Percentiles rank a stretch among this genome's conserved stretches.
Conservation (phyloP, 768 basidiomycete species). For the Suillus hirtellus region DNA sequence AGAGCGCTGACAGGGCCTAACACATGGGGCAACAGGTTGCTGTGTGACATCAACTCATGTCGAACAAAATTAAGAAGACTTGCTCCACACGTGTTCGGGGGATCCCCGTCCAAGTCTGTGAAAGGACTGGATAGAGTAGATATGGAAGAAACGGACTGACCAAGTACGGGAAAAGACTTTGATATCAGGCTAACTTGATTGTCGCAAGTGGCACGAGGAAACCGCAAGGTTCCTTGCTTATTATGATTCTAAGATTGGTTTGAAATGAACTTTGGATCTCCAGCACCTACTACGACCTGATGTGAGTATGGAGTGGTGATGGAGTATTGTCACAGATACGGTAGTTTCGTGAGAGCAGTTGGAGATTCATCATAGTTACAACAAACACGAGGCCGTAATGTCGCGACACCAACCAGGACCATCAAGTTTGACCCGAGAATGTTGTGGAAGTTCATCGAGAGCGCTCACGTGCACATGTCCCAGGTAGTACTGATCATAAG, state of each 20-base stretch:
- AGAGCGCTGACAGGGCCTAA: constrained; percentile 14
- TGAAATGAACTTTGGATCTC: neutral
- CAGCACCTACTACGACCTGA: neutral
- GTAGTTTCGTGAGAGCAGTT: constrained; percentile 2
- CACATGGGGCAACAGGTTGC: constrained; percentile 20
- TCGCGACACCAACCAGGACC: neutral
- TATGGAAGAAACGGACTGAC: neutral
- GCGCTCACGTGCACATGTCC: neutral
- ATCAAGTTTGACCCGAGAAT: neutral
- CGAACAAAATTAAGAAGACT: constrained; percentile 16
- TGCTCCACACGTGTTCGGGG: constrained; percentile 29
- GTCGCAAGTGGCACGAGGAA: neutral
- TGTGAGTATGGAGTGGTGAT: neutral
- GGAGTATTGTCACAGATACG: neutral
- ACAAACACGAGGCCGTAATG: neutral
- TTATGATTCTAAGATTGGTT: neutral
- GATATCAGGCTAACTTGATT: neutral
- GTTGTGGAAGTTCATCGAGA: neutral
- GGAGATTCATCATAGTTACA: neutral
- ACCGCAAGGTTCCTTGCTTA: neutral
- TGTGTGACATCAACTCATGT: constrained; percentile 16
- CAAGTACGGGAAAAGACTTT: neutral
- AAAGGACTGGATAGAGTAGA: constrained; percentile 3
- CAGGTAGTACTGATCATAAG: constrained; percentile 2
- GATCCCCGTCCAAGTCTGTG: constrained; percentile 1